Evolutionary conservation across 2,329 filamentous ascomycete species (phyloP).

Genomic region (Monilinia laxa): DNA sequence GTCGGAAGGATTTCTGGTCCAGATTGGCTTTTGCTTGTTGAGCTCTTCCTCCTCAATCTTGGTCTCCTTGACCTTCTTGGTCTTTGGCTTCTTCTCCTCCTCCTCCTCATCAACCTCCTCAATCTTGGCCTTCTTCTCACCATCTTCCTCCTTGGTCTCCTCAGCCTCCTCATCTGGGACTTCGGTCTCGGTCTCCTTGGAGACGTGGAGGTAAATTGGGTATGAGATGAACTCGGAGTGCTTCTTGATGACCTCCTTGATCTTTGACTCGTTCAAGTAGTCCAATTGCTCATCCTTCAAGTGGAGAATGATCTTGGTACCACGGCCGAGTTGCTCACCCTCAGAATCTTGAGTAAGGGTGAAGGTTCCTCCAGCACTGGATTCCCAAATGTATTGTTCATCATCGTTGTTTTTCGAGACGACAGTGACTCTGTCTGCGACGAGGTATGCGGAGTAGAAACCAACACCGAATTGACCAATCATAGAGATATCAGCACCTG

Average conservation of each 20-base stretch:
- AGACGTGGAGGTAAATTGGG: constrained; percentile 99
- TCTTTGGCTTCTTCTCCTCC: constrained; percentile 52
- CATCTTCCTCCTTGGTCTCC: constrained; percentile 47
- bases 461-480: constrained; percentile 99
- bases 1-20: constrained; percentile 96
- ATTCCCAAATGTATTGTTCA: constrained; percentile 99
- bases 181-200: constrained; percentile 99
- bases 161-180: constrained; percentile 52
- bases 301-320: constrained; percentile 97
- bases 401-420: constrained; percentile 99
- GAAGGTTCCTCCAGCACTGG: constrained; percentile 95
- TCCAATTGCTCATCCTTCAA: constrained; percentile 99
- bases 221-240: constrained; percentile 99
- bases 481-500: constrained; percentile 99
- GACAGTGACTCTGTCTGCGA: constrained; percentile 93
- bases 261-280: constrained; percentile 97
- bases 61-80: constrained; percentile 99
- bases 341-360: constrained; percentile 87
- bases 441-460: constrained; percentile 99
- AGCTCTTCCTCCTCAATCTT: constrained; percentile 99
- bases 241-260: constrained; percentile 99
- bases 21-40: constrained; percentile 99
- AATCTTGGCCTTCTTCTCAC: constrained; percentile 27
- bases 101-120: constrained; percentile 29
- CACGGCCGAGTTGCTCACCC: constrained; percentile 85